Conservation (phyloP, 2,329 filamentous ascomycete genomes). For the Nemania bipapillata region DNA sequence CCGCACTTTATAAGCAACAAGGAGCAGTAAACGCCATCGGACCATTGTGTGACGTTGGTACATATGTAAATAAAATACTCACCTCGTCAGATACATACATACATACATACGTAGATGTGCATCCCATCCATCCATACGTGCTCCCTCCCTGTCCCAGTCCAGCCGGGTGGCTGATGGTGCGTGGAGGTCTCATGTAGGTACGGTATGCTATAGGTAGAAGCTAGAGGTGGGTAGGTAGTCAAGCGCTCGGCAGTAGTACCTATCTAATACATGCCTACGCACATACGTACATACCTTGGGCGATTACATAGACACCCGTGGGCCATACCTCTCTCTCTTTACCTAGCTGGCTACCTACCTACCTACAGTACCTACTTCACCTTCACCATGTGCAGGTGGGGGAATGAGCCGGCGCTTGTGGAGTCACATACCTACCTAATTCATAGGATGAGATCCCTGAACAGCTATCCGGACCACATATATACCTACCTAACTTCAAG, state of each 20-base stretch:
- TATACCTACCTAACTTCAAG: background rate
- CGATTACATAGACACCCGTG: no score
- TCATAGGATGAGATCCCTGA: background rate
- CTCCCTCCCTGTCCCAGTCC: background rate
- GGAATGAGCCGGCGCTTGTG: background rate
- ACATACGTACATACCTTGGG: no score
- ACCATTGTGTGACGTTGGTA: constrained; percentile 32
- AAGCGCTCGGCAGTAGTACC: constrained; percentile 1
- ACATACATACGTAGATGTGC: background rate
- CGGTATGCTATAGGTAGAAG: background rate
- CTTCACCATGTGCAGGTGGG: background rate
- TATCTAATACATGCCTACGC: background rate
- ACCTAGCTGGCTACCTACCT: background rate
- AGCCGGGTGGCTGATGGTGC: constrained; percentile 8
- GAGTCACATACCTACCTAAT: background rate
- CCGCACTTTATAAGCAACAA: constrained; percentile 40
- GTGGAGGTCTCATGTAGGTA: constrained; percentile 10
- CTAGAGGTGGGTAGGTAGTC: background rate
- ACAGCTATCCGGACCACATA: background rate
- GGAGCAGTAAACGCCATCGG: constrained; percentile 21
- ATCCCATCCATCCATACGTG: background rate
- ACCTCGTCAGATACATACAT: constrained; percentile 9
- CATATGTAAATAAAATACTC: constrained; percentile 5
- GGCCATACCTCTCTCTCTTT: background rate
- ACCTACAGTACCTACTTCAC: background rate